Percentiles rank a stretch among this genome's conserved stretches.
Conservation (phyloP, 2,329 filamentous ascomycete species). For the Tolypocladium nubicola region DNA sequence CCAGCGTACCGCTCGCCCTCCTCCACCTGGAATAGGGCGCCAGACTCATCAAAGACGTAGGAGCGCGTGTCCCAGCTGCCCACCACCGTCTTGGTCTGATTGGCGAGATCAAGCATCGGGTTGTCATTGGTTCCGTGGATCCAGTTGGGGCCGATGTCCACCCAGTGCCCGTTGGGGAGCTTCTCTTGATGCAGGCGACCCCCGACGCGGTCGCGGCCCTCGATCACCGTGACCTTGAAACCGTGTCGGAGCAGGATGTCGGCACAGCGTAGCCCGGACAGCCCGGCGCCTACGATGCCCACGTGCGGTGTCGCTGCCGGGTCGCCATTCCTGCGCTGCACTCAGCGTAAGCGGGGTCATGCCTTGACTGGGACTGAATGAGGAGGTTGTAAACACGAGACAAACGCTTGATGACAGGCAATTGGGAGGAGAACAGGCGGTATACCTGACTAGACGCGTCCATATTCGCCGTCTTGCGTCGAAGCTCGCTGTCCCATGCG, state of each 20-base stretch:
- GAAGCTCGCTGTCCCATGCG: constrained; percentile 19
- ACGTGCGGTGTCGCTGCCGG: constrained; percentile 36
- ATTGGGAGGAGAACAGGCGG: not conserved
- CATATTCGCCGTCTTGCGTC: constrained; percentile 17
- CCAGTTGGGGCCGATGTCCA: constrained; percentile 68
- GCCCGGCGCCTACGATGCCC: constrained; percentile 59
- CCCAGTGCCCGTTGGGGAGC: constrained; percentile 35
- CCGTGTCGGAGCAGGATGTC: constrained; percentile 55
- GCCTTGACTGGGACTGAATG: not conserved
- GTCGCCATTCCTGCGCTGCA: constrained; percentile 9
- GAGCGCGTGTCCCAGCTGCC: constrained; percentile 40
- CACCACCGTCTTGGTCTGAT: constrained; percentile 42
- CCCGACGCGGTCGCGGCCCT: constrained; percentile 56
- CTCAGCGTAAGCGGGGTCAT: constrained; percentile 9
- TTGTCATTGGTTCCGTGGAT: constrained; percentile 66
- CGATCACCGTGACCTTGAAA: constrained; percentile 57
- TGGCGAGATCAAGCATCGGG: constrained; percentile 57
- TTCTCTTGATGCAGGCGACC: constrained; percentile 48
- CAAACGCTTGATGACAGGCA: not conserved
- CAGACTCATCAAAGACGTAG: constrained; percentile 46
- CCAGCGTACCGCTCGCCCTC: constrained; percentile 37
- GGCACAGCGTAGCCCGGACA: constrained; percentile 61
- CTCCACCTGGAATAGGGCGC: constrained; percentile 33
- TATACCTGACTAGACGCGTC: constrained; percentile 26
- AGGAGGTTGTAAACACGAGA: not conserved